These are phyloP conservation scores for Chlamydomonas sp. DNA, from an alignment of 139 green algal genomes.

Conservation along the genomic window DNA sequence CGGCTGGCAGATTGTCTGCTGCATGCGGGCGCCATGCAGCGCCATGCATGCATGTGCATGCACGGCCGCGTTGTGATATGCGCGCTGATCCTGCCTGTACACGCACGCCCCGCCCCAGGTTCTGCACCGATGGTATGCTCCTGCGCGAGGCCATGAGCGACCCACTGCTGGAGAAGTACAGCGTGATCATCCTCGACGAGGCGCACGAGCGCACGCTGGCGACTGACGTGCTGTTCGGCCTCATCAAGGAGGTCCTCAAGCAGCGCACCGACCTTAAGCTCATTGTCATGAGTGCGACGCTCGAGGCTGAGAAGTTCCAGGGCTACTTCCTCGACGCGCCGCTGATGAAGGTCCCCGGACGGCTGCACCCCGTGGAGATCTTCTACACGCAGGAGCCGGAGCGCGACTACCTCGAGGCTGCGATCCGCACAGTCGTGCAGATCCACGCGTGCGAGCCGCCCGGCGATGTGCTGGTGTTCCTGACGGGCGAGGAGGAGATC, in stretches of 20 bases:
- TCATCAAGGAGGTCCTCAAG: constrained; percentile 91
- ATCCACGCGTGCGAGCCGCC: constrained; percentile 81
- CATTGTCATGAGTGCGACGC: constrained; percentile 98
- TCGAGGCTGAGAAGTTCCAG: constrained; percentile 99
- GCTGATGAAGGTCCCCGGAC: constrained; percentile 95
- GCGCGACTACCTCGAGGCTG: constrained; percentile 95
- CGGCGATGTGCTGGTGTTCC: constrained; percentile 94
- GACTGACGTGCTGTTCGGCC: constrained; percentile 97
- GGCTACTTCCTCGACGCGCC: constrained; percentile 91
- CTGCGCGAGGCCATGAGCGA: constrained; percentile 91
- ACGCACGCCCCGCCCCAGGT: no score
- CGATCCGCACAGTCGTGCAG: constrained; percentile 95
- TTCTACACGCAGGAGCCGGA: constrained; percentile 99
- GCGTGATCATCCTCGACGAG: constrained; percentile 96
- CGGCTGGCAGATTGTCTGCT: no score
- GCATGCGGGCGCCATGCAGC: no score
- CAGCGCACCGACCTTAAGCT: constrained; percentile 89
- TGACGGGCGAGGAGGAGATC: constrained; percentile 99
- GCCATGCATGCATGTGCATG: no score
- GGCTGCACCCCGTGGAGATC: constrained; percentile 96
- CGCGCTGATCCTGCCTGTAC: no score
- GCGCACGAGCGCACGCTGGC: constrained; percentile 98
- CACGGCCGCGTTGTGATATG: no score
- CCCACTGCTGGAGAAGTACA: constrained; percentile 69
- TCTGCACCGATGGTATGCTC: constrained; percentile 96